These are phyloP conservation scores for Rugosomyces carneus DNA, from an alignment of 1,284 basidiomycete genomes.

Conservation along the genomic window DNA sequence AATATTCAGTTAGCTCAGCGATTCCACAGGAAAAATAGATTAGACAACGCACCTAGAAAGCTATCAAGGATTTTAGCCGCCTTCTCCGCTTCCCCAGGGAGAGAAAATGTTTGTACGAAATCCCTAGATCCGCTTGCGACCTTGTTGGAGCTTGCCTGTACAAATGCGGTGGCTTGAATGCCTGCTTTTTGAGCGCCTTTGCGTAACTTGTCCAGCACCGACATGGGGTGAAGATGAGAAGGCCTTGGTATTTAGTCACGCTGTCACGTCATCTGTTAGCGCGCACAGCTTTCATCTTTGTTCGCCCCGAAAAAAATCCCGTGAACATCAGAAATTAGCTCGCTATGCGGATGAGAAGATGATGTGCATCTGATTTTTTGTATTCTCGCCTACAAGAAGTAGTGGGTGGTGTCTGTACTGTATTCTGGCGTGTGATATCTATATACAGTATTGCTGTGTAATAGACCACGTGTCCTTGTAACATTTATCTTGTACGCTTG, in stretches of 20 bases:
- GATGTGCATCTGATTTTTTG: no score
- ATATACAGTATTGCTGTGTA: no score
- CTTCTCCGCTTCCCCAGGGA: constrained; percentile 86
- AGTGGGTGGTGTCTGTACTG: no score
- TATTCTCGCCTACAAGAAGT: no score
- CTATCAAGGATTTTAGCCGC: constrained; percentile 86
- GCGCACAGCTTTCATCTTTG: neutral
- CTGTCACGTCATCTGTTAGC: neutral
- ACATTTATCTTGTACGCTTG: no score
- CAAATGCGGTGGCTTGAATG: constrained; percentile 70
- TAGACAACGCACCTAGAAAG: constrained; percentile 69
- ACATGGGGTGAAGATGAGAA: constrained; percentile 23
- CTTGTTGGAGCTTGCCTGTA: constrained; percentile 57
- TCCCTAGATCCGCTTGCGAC: constrained; percentile 68
- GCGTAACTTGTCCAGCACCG: constrained; percentile 76
- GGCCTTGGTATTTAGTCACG: neutral
- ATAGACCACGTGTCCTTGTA: no score
- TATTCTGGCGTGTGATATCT: no score
- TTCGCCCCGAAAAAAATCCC: no score
- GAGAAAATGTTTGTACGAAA: constrained; percentile 77
- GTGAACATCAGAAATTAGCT: no score
- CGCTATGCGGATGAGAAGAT: no score
- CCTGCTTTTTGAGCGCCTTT: constrained; percentile 78
- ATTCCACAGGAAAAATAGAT: neutral
- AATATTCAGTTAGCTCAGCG: constrained; percentile 2